Conservation (phyloP, 2,329 filamentous ascomycete genomes). For the Ceratocystis lukuohia region DNA sequence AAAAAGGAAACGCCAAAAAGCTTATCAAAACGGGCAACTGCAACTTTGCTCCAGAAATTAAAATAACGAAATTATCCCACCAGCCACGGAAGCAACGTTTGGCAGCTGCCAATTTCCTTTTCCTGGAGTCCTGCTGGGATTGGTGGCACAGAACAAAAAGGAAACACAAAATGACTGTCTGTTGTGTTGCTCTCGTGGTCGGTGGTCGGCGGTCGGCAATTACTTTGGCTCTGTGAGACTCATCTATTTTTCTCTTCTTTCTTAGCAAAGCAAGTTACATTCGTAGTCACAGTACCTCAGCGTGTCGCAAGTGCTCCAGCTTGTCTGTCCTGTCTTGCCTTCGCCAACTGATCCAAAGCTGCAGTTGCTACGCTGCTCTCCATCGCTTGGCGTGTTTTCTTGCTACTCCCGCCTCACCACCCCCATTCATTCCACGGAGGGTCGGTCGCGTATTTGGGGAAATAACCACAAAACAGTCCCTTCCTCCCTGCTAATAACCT, state of each 20-base stretch:
- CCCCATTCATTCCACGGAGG: not conserved
- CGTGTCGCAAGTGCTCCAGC: too few species aligned
- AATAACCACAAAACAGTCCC: not conserved
- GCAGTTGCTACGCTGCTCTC: too few species aligned
- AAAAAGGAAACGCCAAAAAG: too few species aligned
- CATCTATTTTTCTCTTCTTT: not conserved
- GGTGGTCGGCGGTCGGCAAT: not conserved
- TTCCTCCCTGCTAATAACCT: not conserved
- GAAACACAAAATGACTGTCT: not conserved
- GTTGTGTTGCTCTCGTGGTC: not conserved
- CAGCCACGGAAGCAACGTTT: not conserved
- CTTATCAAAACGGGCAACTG: too few species aligned
- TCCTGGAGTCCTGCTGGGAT: not conserved
- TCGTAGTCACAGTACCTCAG: too few species aligned
- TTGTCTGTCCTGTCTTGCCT: not conserved
- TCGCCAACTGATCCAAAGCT: too few species aligned
- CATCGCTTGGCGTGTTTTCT: not conserved
- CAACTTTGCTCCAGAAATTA: not conserved
- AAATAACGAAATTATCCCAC: not conserved
- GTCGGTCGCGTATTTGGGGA: not conserved
- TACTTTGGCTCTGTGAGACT: not conserved
- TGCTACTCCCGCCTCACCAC: not conserved
- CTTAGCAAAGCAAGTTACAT: not conserved
- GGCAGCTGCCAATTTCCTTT: not conserved
- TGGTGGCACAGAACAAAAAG: not conserved